A percentile compares a stretch with the other conserved stretches of the same genome.
Evolutionary conservation across 2,329 filamentous ascomycete species (phyloP).

Genomic region (Fusarium dlaminii): DNA sequence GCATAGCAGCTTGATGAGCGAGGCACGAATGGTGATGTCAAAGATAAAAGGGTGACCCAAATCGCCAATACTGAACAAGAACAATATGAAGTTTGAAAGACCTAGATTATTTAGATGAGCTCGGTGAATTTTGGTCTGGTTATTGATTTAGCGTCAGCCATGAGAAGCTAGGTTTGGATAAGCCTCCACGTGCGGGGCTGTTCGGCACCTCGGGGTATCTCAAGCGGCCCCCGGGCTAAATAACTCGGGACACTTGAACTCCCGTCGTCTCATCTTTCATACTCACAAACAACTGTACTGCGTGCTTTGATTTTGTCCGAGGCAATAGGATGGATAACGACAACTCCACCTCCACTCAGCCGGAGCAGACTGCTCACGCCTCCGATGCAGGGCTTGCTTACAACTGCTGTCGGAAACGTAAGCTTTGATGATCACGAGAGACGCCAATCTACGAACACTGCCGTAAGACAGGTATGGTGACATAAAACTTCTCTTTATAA

Average conservation of each 20-base stretch:
- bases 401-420: conserved; percentile 30
- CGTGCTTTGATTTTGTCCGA: not conserved
- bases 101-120: not conserved
- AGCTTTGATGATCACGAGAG: conserved; percentile 32
- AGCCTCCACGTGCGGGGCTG: not conserved
- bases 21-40: not conserved
- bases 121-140: not conserved
- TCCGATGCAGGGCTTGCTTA: conserved; percentile 16
- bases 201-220: not conserved
- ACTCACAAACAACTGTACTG: not conserved
- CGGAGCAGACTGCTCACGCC: not conserved
- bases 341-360: not conserved
- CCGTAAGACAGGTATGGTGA: conserved; percentile 7
- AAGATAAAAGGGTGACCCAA: not conserved
- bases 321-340: not conserved
- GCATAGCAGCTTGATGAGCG: conserved; percentile 40
- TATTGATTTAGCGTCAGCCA: not conserved
- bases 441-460: conserved; percentile 29
- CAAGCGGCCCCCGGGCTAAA: not conserved
- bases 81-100: not conserved
- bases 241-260: not conserved
- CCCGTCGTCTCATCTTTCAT: not conserved
- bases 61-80: not conserved
- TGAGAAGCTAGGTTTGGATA: not conserved
- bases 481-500: accelerated